Percentiles rank a stretch among this genome's conserved stretches.
Evolutionary conservation across 2,329 filamentous ascomycete genomes (phyloP).

Genomic region (Botrytis fragariae): DNA sequence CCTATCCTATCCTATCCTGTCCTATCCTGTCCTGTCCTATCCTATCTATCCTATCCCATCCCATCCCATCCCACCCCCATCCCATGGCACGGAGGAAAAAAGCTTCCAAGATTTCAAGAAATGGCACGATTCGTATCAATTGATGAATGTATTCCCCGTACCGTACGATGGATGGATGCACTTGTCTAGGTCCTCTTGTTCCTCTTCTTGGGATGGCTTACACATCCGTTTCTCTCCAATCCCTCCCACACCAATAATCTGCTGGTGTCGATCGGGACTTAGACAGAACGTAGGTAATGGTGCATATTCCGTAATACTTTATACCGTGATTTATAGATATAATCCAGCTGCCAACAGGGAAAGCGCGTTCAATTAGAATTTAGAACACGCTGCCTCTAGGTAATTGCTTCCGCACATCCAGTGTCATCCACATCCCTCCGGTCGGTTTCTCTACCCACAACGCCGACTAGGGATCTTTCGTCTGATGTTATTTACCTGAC

Average conservation of each 20-base stretch:
- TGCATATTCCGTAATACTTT: not conserved
- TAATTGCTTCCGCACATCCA: not conserved
- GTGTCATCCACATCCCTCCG: not conserved
- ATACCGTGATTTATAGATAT: not conserved
- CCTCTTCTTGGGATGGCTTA: constrained; percentile 3
- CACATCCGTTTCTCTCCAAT: not conserved
- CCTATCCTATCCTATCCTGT: no score
- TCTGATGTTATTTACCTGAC: not conserved
- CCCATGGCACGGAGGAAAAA: no score
- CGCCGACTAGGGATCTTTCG: not conserved
- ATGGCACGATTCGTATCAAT: no score
- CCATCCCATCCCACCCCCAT: no score
- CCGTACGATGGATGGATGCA: not conserved
- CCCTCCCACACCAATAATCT: not conserved
- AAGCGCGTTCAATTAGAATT: not conserved
- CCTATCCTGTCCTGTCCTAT: no score
- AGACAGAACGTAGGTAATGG: not conserved
- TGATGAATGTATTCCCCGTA: no score
- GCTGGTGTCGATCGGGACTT: not conserved
- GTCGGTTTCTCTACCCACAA: not conserved
- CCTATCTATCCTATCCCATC: no score
- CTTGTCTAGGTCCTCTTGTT: not conserved
- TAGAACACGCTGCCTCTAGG: not conserved
- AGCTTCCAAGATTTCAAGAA: no score
- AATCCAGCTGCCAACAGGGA: not conserved